phyloP scores from a whole-genome alignment of 169 alveolate genomes.

The Plasmodium vinckei region DNA sequence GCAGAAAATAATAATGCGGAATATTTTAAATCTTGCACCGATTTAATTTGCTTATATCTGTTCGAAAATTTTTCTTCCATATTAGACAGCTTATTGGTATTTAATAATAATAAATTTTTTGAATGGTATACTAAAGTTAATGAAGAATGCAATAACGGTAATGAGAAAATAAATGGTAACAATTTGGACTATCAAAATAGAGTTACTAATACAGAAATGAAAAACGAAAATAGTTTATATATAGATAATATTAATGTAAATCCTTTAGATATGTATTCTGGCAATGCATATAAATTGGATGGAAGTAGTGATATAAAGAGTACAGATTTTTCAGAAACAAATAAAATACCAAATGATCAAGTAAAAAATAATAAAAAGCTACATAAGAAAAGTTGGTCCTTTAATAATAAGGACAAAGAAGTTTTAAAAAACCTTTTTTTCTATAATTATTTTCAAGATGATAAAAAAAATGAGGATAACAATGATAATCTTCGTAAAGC shows the following conservation, averaged over 20 bases:
- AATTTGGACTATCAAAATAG: neutral
- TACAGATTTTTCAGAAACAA: neutral
- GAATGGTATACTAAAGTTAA: slow-evolving; percentile 17
- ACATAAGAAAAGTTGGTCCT: slow-evolving; percentile 1
- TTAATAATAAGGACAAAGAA: slow-evolving; percentile 36
- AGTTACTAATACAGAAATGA: too few relatives aligned
- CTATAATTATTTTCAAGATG: slow-evolving; percentile 19
- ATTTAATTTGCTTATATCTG: slow-evolving; percentile 53
- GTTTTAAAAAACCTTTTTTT: slow-evolving; percentile 19
- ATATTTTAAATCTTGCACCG: slow-evolving; percentile 22
- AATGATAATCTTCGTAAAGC: slow-evolving; percentile 11
- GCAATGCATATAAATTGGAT: neutral
- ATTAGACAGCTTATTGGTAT: slow-evolving; percentile 24
- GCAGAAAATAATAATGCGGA: slow-evolving; percentile 11
- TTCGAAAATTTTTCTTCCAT: slow-evolving; percentile 24
- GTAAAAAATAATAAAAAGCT: neutral
- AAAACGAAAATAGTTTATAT: neutral
- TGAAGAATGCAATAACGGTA: slow-evolving; percentile 8
- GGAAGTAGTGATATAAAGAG: neutral
- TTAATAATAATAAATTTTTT: slow-evolving; percentile 18
- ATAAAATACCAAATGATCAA: too few relatives aligned
- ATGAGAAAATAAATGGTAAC: neutral
- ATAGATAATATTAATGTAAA: neutral
- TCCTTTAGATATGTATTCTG: neutral
- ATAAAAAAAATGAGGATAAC: slow-evolving; percentile 10